Evolutionary conservation across 129 eudicot genomes (phyloP).

Genomic region (Pittosporum tobira): DNA sequence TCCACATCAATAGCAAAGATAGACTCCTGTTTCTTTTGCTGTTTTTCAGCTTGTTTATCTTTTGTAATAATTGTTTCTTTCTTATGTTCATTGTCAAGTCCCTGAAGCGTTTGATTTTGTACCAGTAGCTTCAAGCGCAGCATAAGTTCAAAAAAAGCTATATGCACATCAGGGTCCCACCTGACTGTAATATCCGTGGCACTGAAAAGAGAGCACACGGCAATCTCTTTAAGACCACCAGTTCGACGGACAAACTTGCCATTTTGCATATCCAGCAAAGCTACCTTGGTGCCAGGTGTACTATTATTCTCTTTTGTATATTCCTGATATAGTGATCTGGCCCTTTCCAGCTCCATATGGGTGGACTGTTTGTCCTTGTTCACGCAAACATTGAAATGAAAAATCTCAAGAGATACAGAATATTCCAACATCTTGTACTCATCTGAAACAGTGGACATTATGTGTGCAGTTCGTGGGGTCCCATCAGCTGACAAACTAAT

Average conservation of each 20-base stretch:
- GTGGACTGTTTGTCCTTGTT: constrained; percentile 80
- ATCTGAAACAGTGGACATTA: constrained; percentile 50
- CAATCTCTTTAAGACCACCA: constrained; percentile 82
- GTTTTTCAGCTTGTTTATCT: constrained; percentile 42
- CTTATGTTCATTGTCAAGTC: constrained; percentile 24
- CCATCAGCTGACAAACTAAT: constrained; percentile 71
- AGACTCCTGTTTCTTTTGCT: constrained; percentile 59
- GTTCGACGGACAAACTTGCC: constrained; percentile 77
- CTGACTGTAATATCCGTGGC: constrained; percentile 86
- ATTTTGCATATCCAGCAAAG: constrained; percentile 81
- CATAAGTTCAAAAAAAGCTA: constrained; percentile 70
- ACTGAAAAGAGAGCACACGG: constrained; percentile 90
- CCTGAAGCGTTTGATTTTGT: constrained; percentile 53
- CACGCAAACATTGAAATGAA: constrained; percentile 60
- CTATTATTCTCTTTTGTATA: constrained; percentile 35
- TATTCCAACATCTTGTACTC: constrained; percentile 51
- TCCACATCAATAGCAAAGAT: constrained; percentile 87
- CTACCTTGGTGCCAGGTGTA: constrained; percentile 49
- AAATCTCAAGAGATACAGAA: constrained; percentile 64
- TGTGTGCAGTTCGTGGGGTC: constrained; percentile 66
- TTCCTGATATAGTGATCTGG: constrained; percentile 77
- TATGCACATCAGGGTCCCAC: constrained; percentile 98
- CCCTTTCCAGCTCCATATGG: constrained; percentile 86
- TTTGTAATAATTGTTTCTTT: constrained; percentile 35
- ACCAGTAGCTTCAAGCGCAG: constrained; percentile 55